A percentile compares a stretch with the other conserved stretches of the same genome.
Evolutionary conservation across 805 yeast species (phyloP).

Genomic region (Tetrapisispora namnaoensis): DNA sequence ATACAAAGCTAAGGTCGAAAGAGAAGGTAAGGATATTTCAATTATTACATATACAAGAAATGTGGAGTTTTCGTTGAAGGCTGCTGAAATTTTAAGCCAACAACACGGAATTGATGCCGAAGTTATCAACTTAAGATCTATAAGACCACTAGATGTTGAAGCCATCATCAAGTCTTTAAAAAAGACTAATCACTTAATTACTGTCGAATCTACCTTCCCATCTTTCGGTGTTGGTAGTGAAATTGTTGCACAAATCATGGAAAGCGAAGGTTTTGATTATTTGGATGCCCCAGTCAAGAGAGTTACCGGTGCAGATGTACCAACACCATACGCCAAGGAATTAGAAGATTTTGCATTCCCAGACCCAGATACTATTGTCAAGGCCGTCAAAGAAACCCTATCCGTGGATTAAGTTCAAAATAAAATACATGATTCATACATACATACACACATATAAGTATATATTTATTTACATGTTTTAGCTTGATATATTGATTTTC

Average conservation of each 20-base stretch:
- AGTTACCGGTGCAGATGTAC: slow-evolving; percentile 98
- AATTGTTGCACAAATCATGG: slow-evolving; percentile 96
- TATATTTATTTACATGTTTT: not conserved
- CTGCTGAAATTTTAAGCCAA: slow-evolving; percentile 79
- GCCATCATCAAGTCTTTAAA: slow-evolving; percentile 79
- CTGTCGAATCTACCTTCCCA: slow-evolving; percentile 97
- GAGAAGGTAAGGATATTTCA: slow-evolving; percentile 84
- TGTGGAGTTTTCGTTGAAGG: slow-evolving; percentile 74
- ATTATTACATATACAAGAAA: slow-evolving; percentile 89
- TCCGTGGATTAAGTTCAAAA: slow-evolving; percentile 38
- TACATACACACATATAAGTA: not conserved
- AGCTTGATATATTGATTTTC: not conserved
- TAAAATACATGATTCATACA: not conserved
- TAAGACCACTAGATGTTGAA: slow-evolving; percentile 90
- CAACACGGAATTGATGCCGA: slow-evolving; percentile 85
- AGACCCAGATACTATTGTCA: slow-evolving; percentile 78
- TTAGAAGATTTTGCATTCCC: slow-evolving; percentile 99
- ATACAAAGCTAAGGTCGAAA: slow-evolving; percentile 89
- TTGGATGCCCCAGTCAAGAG: slow-evolving; percentile 97
- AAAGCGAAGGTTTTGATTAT: slow-evolving; percentile 95
- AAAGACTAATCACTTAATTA: slow-evolving; percentile 92
- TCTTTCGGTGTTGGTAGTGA: slow-evolving; percentile 98
- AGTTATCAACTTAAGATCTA: slow-evolving; percentile 90
- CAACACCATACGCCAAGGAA: slow-evolving; percentile 95
- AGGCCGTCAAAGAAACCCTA: slow-evolving; percentile 75